Evolutionary conservation across 306 rosid genomes (phyloP), one percentile per base, ranked within the genome.

Genomic region (Pyrus communis): DNA sequence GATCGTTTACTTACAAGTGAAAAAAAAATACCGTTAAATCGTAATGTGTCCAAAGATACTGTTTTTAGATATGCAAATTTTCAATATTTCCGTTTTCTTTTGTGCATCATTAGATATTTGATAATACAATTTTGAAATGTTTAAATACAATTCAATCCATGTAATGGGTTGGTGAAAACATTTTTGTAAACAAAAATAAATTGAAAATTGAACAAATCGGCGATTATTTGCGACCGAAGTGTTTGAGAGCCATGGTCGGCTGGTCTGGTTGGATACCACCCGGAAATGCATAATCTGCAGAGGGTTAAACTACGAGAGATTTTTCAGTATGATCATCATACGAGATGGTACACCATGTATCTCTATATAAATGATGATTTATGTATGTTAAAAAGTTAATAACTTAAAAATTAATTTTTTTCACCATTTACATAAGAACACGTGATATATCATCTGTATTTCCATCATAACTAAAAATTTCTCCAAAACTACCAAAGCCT

Each of bases 191-290:
- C 19, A 25, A 60, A 60, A 23, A 19, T 3, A 40, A 28, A 25
- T 49, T 14, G 17, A 63, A 65, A 33, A 0, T 17, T 4, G 6
- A 33, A 65, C 19, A 65, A 33, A 3, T 33, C 45, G 43, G 46
- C 49, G 70, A 65, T 18, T 65, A 7, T 33, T 10, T 35, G 38
- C 28, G 67, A 71, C 58, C 51, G 28, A 62, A n/a, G 51, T 19
- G 27, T 38, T 40, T 21, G 40, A 22, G 71, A 58, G 64, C 38
- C 21, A 13, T 51, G 78, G 86, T 66, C 73, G 83, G 86, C 62
- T 66, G 72, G 75, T 71, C 70, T 80, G 82, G 67, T 79, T 84
- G 74, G 82, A 76, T 62, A 80, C 84, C 63, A 68, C n/a, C n/a
- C n/a, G 22, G 70, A 77, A 73, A 80, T 78, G 80, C 74, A 76